Conservation (phyloP, 2,329 filamentous ascomycete genomes). For the Alternaria infectoria region DNA sequence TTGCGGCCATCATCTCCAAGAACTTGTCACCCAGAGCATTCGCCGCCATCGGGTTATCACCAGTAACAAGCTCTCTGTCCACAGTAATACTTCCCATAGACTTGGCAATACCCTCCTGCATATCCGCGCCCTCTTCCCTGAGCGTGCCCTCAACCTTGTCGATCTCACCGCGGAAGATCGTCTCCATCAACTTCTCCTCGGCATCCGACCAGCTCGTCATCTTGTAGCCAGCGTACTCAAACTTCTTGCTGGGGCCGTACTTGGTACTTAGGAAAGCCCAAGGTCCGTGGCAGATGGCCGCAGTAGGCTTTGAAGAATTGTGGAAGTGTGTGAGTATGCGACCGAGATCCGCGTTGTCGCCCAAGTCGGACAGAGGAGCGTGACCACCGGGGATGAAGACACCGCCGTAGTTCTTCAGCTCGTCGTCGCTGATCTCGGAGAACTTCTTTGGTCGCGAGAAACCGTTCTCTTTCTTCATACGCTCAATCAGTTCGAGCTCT, state of each 20-base stretch:
- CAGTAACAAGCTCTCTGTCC: slow-evolving; percentile 49
- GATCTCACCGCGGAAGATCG: slow-evolving; percentile 50
- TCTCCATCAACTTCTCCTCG: slow-evolving; percentile 57
- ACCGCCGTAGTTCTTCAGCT: slow-evolving; percentile 49
- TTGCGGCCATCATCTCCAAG: slow-evolving; percentile 38
- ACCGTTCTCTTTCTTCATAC: slow-evolving; percentile 55
- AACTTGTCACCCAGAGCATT: slow-evolving; percentile 42
- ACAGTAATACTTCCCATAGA: slow-evolving; percentile 52
- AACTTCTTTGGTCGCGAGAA: slow-evolving; percentile 50
- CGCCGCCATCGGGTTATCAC: slow-evolving; percentile 43
- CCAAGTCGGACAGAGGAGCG: slow-evolving; percentile 53
- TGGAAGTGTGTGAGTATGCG: slow-evolving; percentile 53
- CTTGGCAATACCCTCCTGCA: slow-evolving; percentile 52
- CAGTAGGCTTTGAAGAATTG: slow-evolving; percentile 50
- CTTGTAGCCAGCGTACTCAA: slow-evolving; percentile 55
- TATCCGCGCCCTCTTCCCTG: slow-evolving; percentile 50
- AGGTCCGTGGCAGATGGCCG: slow-evolving; percentile 56
- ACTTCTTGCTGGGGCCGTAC: slow-evolving; percentile 40
- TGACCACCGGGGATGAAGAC: slow-evolving; percentile 57
- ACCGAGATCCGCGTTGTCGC: slow-evolving; percentile 51
- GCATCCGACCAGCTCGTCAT: slow-evolving; percentile 55
- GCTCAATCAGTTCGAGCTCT: slow-evolving; percentile 51
- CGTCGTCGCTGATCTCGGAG: slow-evolving; percentile 48
- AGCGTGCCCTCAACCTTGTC: slow-evolving; percentile 52
- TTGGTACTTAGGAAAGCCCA: slow-evolving; percentile 55